These are phyloP conservation scores for Pseudoscleropodium purum DNA, from an alignment of 225 moss, liverwort and hornwort species.

Conservation along the genomic window DNA sequence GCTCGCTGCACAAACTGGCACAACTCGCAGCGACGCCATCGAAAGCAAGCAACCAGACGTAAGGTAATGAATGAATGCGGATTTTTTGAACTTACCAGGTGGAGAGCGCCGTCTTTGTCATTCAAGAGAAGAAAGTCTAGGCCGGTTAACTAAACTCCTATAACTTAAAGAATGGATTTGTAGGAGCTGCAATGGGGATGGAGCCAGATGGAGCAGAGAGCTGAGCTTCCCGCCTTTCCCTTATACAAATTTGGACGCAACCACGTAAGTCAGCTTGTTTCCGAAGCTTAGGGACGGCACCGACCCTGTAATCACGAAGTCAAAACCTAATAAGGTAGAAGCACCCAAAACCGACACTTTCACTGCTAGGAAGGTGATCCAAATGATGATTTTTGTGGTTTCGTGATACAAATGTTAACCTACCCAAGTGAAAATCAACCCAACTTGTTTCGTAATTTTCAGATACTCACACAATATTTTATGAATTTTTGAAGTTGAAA, in stretches of 20 bases:
- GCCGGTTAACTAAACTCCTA: background rate
- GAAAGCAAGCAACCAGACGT: background rate
- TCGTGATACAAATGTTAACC: background rate
- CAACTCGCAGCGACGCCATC: background rate
- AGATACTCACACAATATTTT: background rate
- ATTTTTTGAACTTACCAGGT: background rate
- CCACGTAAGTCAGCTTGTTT: background rate
- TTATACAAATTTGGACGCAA: background rate
- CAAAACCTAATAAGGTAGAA: background rate
- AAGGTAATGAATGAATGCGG: background rate
- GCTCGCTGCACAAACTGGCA: background rate
- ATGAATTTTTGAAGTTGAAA: background rate
- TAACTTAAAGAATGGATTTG: background rate
- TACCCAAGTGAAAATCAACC: background rate
- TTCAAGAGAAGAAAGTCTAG: background rate
- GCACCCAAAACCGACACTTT: background rate
- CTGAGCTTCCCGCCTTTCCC: constrained; percentile 4
- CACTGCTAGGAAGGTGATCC: accelerated
- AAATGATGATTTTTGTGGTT: no score
- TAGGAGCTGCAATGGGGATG: background rate
- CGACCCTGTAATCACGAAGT: background rate
- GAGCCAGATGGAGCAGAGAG: background rate
- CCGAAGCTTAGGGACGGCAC: background rate
- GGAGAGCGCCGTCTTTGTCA: background rate
- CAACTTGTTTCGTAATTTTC: background rate